Percentiles rank a stretch among this genome's conserved stretches.
phyloP scores from a whole-genome alignment of 139 green algal species.

The Chlamydomonas schloesseri region DNA sequence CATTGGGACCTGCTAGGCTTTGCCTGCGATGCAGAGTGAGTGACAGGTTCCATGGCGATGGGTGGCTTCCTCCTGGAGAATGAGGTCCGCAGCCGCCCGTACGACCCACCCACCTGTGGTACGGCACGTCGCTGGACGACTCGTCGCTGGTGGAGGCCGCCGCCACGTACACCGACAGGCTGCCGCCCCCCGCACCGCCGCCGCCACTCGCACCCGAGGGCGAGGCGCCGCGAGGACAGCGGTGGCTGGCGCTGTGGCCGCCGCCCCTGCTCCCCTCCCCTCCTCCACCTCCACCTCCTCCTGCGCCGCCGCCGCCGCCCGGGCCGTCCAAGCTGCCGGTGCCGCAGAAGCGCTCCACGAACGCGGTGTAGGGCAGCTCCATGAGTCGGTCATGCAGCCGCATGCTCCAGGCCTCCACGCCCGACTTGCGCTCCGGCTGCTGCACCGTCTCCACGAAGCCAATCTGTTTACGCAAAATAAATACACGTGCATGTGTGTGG shows the following conservation, averaged over 20 bases:
- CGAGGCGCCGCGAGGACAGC: not conserved
- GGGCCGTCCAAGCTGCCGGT: not conserved
- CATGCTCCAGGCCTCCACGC: slow-evolving; percentile 66
- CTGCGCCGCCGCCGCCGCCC: not conserved
- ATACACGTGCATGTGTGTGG: slow-evolving; percentile 15
- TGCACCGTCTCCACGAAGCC: slow-evolving; percentile 60
- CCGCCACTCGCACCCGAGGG: not conserved
- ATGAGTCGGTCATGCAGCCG: slow-evolving; percentile 54
- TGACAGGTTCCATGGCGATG: too few species aligned
- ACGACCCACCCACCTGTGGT: slow-evolving; percentile 56
- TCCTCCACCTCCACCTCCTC: not conserved
- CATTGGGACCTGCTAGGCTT: too few species aligned
- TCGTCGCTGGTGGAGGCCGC: slow-evolving; percentile 27
- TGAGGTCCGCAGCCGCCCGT: too few species aligned
- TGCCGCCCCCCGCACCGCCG: not conserved
- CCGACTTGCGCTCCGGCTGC: slow-evolving; percentile 53
- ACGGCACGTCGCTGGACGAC: slow-evolving; percentile 48
- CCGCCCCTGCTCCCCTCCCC: not conserved
- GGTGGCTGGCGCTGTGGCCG: not conserved
- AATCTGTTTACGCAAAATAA: slow-evolving; percentile 25
- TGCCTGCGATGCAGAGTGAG: too few species aligned
- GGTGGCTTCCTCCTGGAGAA: too few species aligned
- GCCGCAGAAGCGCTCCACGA: slow-evolving; percentile 42
- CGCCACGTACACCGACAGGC: not conserved
- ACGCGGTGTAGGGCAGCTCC: slow-evolving; percentile 52